phyloP scores from a whole-genome alignment of 208 protist genomes.

The Endotrypanum monterogeii region DNA sequence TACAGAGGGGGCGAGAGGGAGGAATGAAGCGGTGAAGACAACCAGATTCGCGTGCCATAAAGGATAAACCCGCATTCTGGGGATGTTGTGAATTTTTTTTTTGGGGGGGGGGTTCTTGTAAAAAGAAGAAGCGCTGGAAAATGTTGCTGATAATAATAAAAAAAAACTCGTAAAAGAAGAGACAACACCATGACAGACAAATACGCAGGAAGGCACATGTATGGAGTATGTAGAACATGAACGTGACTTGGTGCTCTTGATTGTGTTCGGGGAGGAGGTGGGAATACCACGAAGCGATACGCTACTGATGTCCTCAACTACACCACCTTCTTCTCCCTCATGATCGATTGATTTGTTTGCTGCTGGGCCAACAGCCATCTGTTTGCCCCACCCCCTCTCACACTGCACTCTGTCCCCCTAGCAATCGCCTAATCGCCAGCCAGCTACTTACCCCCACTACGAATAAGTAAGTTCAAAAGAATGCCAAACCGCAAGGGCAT shows the following conservation, averaged over 20 bases:
- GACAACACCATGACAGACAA: background rate
- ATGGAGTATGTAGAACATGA: background rate
- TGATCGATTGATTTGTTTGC: background rate
- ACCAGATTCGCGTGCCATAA: too few relatives aligned
- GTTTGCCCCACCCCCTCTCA: too few relatives aligned
- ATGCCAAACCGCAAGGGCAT: too few relatives aligned
- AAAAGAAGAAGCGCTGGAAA: background rate
- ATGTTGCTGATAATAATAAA: too few relatives aligned
- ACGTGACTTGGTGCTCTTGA: background rate
- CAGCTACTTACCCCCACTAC: background rate
- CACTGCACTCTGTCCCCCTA: background rate
- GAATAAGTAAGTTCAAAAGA: background rate
- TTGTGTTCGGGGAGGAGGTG: background rate
- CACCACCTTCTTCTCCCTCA: background rate
- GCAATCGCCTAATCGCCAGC: background rate
- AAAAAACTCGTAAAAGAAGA: too few relatives aligned
- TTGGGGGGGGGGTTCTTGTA: too few relatives aligned
- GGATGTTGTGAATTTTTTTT: too few relatives aligned
- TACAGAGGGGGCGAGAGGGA: too few relatives aligned
- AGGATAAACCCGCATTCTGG: too few relatives aligned
- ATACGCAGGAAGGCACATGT: background rate
- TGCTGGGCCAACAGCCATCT: background rate
- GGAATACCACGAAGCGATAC: background rate
- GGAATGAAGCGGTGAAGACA: too few relatives aligned
- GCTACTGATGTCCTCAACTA: background rate